Conservation (phyloP, 805 yeast genomes). For the Cyberlindnera meyerae region DNA sequence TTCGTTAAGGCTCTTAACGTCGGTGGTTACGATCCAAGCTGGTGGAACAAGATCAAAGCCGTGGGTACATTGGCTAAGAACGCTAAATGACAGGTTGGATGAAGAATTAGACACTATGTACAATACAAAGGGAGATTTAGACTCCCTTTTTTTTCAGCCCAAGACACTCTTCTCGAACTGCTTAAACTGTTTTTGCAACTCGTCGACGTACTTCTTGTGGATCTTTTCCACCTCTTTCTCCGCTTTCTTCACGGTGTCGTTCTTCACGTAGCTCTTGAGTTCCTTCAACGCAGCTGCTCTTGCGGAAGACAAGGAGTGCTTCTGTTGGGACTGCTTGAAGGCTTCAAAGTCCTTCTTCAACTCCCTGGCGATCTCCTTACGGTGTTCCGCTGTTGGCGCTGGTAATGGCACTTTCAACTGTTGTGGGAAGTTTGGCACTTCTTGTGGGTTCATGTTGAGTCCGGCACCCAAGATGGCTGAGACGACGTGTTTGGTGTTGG, state of each 20-base stretch:
- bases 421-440: conserved; percentile 67
- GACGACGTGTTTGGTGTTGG: conserved; percentile 59
- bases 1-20: conserved; percentile 77
- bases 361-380: conserved; percentile 47
- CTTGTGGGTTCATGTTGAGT: conserved; percentile 75
- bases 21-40: conserved; percentile 75
- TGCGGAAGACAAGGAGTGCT: conserved; percentile 47
- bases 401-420: conserved; percentile 71
- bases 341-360: conserved; percentile 65
- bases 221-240: conserved; percentile 59
- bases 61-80: conserved; percentile 49
- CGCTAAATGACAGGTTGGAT: conserved; percentile 20
- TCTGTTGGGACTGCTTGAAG: conserved; percentile 45
- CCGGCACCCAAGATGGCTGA: conserved; percentile 66
- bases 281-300: conserved; percentile 57
- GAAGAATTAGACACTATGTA: neutral
- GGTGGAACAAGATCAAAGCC: conserved; percentile 63
- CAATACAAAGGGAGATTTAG: neutral
- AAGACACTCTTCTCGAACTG: conserved; percentile 44
- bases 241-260: conserved; percentile 52
- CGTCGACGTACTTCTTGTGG: conserved; percentile 59
- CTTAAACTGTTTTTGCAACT: conserved; percentile 52
- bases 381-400: conserved; percentile 65
- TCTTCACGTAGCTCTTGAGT: conserved; percentile 43
- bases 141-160: conserved; percentile 9